Conservation (phyloP, 2,329 filamentous ascomycete genomes). For the Fusarium goolgardi region DNA sequence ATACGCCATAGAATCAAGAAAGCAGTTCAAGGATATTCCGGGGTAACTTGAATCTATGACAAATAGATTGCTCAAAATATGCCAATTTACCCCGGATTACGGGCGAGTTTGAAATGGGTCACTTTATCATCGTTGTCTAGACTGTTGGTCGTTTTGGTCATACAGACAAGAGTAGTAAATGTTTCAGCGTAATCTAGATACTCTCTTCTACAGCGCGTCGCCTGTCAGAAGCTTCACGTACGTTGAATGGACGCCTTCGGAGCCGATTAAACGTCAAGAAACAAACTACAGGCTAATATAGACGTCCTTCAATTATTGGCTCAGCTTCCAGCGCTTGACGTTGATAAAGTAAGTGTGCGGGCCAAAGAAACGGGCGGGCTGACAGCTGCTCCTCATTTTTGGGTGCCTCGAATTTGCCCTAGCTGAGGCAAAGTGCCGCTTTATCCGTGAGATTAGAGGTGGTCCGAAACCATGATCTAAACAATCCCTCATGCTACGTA, state of each 20-base stretch:
- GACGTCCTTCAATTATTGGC: constrained; percentile 2
- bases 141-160: not conserved
- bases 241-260: not conserved
- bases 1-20: constrained; percentile 17
- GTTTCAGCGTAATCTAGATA: not conserved
- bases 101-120: not conserved
- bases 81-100: constrained; percentile 30
- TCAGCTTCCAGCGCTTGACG: not conserved
- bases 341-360: constrained; percentile 16
- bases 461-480: constrained; percentile 12
- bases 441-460: constrained; percentile 34
- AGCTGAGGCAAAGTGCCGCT: constrained; percentile 36
- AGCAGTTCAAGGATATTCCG: constrained; percentile 18
- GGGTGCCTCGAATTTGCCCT: constrained; percentile 25
- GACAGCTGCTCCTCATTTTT: not conserved
- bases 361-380: constrained; percentile 23
- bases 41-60: constrained; percentile 35
- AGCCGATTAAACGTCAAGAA: constrained; percentile 1
- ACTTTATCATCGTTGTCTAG: constrained; percentile 15
- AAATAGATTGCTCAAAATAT: constrained; percentile 33
- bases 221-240: too few species aligned
- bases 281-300: constrained; percentile 1
- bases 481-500: constrained; percentile 26
- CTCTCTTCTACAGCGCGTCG: too few species aligned
- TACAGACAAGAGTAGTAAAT: not conserved